Conservation (phyloP, 2,329 filamentous ascomycete genomes). For the Clarireedia paspali region DNA sequence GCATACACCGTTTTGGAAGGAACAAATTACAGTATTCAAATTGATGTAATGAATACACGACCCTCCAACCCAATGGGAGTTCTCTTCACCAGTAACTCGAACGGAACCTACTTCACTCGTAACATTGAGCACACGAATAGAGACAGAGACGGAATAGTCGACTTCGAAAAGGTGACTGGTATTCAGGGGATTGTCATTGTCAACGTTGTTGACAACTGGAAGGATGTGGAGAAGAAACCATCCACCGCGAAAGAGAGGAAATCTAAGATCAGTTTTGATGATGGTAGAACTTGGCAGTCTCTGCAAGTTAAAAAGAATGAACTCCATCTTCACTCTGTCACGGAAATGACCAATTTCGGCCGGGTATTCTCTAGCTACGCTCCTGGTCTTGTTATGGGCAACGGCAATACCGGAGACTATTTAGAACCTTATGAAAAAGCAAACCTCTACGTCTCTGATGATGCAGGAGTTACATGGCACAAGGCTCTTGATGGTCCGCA, state of each 20-base stretch:
- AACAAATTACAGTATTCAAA: conserved; percentile 95
- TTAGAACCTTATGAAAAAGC: conserved; percentile 66
- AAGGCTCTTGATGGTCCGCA: conserved; percentile 71
- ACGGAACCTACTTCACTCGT: conserved; percentile 90
- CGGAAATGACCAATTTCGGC: conserved; percentile 72
- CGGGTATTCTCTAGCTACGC: conserved; percentile 89
- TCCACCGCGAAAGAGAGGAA: conserved; percentile 58
- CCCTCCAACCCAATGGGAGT: conserved; percentile 69
- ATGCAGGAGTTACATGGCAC: conserved; percentile 82
- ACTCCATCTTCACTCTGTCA: conserved; percentile 89
- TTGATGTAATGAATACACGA: conserved; percentile 74
- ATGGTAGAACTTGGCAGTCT: conserved; percentile 76
- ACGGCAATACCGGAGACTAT: conserved; percentile 78
- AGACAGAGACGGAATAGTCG: conserved; percentile 66
- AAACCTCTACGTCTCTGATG: conserved; percentile 80
- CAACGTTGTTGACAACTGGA: conserved; percentile 81
- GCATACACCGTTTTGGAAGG: conserved; percentile 93
- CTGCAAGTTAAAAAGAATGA: conserved; percentile 58
- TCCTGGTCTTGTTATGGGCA: conserved; percentile 86
- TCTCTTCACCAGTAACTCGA: conserved; percentile 92
- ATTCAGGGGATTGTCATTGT: conserved; percentile 91
- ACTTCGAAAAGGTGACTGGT: conserved; percentile 88
- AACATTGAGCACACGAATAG: conserved; percentile 92
- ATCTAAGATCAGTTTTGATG: conserved; percentile 88
- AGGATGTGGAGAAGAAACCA: conserved; percentile 54